Evolutionary conservation across 768 basidiomycete genomes (phyloP).

Genomic region (Scleroderma bovista): DNA sequence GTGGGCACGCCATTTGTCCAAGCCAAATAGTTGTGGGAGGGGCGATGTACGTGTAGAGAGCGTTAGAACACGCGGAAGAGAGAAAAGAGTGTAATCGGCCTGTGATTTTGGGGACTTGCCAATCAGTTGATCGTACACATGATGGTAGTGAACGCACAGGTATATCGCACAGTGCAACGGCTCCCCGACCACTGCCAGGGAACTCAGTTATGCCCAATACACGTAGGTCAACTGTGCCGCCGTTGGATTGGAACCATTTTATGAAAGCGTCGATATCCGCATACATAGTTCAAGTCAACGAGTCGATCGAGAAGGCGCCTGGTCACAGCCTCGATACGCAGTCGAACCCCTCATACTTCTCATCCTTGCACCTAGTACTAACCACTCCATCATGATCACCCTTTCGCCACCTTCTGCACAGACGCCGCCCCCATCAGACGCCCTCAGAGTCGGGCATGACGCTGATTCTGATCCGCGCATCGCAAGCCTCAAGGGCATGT

Average conservation of each 20-base stretch:
- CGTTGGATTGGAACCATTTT: slow-evolving; percentile 52
- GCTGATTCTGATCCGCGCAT: slow-evolving; percentile 41
- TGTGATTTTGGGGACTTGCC: slow-evolving; percentile 21
- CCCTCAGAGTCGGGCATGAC: neutral
- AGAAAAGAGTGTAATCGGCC: slow-evolving; percentile 75
- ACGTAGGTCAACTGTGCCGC: slow-evolving; percentile 44
- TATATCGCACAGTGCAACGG: slow-evolving; percentile 67
- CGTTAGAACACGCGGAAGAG: slow-evolving; percentile 70
- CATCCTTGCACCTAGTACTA: no score
- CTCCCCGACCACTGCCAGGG: slow-evolving; percentile 63
- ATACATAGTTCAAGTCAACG: no score
- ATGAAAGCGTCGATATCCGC: slow-evolving; percentile 33
- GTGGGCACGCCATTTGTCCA: slow-evolving; percentile 55
- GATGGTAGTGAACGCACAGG: slow-evolving; percentile 39
- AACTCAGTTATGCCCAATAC: slow-evolving; percentile 42
- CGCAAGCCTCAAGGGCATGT: slow-evolving; percentile 56
- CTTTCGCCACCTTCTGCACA: slow-evolving; percentile 11
- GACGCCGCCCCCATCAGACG: neutral
- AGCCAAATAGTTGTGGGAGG: slow-evolving; percentile 56
- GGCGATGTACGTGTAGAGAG: slow-evolving; percentile 74
- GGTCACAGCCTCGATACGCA: neutral
- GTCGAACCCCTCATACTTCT: neutral
- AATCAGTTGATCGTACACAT: neutral
- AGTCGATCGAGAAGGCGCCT: neutral
- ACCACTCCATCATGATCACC: neutral